Conservation (phyloP, 305 asterid species). For the Fraxinus sp. region DNA sequence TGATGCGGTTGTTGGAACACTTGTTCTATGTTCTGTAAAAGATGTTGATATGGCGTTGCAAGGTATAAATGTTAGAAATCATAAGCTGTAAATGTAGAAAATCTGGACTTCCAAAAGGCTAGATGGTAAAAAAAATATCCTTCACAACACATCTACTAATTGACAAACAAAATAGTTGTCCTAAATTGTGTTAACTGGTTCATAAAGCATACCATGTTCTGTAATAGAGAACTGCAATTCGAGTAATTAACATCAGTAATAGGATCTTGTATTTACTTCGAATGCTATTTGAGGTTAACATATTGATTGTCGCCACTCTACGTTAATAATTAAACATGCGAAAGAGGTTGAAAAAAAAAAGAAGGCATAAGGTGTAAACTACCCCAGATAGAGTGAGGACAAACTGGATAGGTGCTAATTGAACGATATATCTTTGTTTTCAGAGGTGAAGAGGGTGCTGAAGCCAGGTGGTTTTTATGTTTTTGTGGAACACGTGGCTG, state of each 20-base stretch:
- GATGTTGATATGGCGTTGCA: slow-evolving; percentile 68
- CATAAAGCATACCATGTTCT: neutral
- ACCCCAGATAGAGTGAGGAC: too few relatives aligned
- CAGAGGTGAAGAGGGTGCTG: slow-evolving; percentile 89
- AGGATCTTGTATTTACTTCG: neutral
- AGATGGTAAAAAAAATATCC: neutral
- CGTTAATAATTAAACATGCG: neutral
- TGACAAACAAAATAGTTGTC: neutral
- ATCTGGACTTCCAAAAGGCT: neutral
- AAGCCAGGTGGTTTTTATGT: slow-evolving; percentile 83
- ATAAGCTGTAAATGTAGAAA: neutral
- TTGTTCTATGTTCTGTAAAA: slow-evolving; percentile 77
- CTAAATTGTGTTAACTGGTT: neutral
- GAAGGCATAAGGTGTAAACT: neutral
- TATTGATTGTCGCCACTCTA: neutral
- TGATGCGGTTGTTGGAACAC: slow-evolving; percentile 87
- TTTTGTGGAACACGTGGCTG: slow-evolving; percentile 88
- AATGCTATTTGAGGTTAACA: neutral
- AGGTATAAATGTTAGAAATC: slow-evolving; percentile 42
- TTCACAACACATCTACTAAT: neutral
- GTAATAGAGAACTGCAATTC: neutral
- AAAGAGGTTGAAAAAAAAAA: neutral
- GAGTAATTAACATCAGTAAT: neutral
- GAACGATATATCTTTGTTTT: neutral
- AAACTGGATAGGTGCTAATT: slow-evolving; percentile 15